Percentiles rank a stretch among this genome's conserved stretches.
These are phyloP conservation scores for Gastrolobium bilobum DNA, from an alignment of 306 rosid species.

Conservation along the genomic window DNA sequence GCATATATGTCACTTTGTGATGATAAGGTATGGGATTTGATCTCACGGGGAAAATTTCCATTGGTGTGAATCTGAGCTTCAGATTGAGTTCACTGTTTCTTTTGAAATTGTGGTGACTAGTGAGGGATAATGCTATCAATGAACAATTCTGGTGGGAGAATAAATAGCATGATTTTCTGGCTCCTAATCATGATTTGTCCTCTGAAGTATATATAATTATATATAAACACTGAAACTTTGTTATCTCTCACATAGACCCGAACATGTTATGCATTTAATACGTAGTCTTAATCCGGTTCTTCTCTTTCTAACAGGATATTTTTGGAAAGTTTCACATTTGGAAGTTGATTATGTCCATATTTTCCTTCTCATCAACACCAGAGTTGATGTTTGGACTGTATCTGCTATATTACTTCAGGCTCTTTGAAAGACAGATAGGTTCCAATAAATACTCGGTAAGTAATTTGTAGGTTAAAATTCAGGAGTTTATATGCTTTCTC, in stretches of 20 bases:
- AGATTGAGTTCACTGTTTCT: constrained; percentile 11
- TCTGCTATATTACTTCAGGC: constrained; percentile 94
- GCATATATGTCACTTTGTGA: constrained; percentile 16
- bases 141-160: constrained; percentile 37
- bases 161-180: constrained; percentile 12
- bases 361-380: constrained; percentile 93
- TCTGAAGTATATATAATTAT: constrained; percentile 1
- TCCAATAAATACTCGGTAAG: constrained; percentile 91
- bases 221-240: constrained; percentile 14
- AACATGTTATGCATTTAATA: constrained; percentile 20
- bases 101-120: constrained; percentile 40
- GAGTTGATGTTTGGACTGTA: constrained; percentile 95
- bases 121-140: constrained; percentile 34
- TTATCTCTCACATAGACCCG: neutral
- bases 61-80: constrained; percentile 24
- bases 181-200: neutral
- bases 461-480: constrained; percentile 34
- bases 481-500: neutral
- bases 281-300: constrained; percentile 21
- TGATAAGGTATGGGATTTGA: constrained; percentile 36
- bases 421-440: constrained; percentile 98
- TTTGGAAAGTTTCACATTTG: constrained; percentile 83
- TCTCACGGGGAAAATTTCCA: constrained; percentile 10
- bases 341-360: constrained; percentile 79
- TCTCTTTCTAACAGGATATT: constrained; percentile 73